phyloP scores from a whole-genome alignment of 1,284 basidiomycete genomes.

The Clitocybe nebularis region DNA sequence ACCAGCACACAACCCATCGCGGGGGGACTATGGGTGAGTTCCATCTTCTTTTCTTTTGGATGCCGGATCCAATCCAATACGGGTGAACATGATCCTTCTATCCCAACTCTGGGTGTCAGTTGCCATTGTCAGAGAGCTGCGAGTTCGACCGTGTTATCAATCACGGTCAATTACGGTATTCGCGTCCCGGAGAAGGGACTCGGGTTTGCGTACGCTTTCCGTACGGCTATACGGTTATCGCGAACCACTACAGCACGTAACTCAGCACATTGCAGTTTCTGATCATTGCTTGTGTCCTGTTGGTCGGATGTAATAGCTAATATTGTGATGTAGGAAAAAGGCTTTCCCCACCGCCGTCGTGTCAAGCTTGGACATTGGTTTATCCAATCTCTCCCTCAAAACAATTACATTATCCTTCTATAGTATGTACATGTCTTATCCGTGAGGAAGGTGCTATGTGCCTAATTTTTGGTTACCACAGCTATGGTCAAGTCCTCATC shows the following conservation, averaged over 20 bases:
- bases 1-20: constrained; percentile 65
- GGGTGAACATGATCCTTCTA: not conserved
- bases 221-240: no score
- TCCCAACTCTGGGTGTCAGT: not conserved
- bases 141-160: no score
- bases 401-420: constrained; percentile 95
- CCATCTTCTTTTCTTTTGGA: not conserved
- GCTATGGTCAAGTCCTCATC: constrained; percentile 99
- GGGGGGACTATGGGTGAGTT: constrained; percentile 77
- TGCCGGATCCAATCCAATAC: not conserved
- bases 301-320: not conserved
- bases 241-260: no score
- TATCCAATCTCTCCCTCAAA: constrained; percentile 92
- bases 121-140: no score
- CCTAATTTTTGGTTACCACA: no score
- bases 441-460: no score
- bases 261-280: no score
- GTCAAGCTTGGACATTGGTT: constrained; percentile 90
- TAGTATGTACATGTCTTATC: constrained; percentile 55
- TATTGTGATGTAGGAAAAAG: constrained; percentile 56
- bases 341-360: constrained; percentile 84
- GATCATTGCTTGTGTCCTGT: no score
- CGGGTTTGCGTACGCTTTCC: no score
- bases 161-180: no score
- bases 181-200: no score